These are phyloP conservation scores for Eucalyptus victrix DNA, from an alignment of 345 rosid genomes.

Conservation along the genomic window DNA sequence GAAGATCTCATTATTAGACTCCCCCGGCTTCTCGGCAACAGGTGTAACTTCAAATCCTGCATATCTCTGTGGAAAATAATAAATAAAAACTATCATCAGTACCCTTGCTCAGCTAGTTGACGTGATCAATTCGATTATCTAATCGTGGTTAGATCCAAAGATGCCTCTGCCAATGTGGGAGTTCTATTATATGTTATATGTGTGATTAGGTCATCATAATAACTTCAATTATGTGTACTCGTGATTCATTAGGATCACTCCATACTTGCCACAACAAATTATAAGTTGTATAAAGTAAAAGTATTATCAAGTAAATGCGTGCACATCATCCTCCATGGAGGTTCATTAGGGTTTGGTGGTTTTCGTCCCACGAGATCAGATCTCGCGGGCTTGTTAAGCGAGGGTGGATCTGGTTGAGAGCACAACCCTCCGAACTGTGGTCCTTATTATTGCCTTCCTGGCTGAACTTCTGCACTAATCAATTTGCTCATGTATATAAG, in stretches of 20 bases:
- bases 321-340: neutral
- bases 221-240: neutral
- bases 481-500: neutral
- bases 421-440: neutral
- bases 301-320: neutral
- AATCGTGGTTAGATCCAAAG: neutral
- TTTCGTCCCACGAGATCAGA: neutral
- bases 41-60: neutral
- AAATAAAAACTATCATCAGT: neutral
- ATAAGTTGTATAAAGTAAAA: neutral
- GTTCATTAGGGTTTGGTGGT: neutral
- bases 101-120: neutral
- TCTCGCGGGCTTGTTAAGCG: neutral
- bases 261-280: neutral
- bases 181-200: neutral
- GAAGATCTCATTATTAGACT: slow-evolving; percentile 12
- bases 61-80: neutral
- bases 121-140: neutral
- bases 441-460: neutral
- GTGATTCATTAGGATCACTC: neutral
- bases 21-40: slow-evolving; percentile 15
- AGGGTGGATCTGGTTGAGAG: neutral
- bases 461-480: neutral
- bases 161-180: neutral
- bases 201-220: neutral